Evolutionary conservation across 306 rosid species (phyloP).

Genomic region (Carpinus viminea): DNA sequence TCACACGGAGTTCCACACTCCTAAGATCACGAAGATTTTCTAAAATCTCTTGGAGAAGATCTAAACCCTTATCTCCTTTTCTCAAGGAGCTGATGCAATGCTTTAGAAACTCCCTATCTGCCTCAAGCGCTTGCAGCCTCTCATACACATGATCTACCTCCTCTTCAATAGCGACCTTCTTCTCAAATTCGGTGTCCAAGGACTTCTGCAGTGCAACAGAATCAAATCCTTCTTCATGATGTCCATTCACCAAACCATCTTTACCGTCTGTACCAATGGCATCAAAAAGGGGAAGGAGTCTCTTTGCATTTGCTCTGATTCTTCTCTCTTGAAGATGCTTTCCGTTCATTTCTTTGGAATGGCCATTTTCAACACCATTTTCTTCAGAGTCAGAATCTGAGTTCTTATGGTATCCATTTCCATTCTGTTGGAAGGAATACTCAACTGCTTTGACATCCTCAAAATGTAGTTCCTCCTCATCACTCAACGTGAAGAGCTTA

Average conservation of each 20-base stretch:
- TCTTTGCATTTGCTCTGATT: slow-evolving; percentile 49
- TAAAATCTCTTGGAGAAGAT: slow-evolving; percentile 87
- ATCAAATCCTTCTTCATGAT: slow-evolving; percentile 47
- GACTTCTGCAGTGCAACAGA: slow-evolving; percentile 32
- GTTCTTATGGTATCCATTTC: slow-evolving; percentile 65
- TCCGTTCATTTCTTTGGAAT: slow-evolving; percentile 59
- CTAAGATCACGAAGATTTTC: slow-evolving; percentile 95
- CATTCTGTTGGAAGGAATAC: slow-evolving; percentile 50
- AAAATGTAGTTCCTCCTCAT: slow-evolving; percentile 55
- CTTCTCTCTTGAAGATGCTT: slow-evolving; percentile 58
- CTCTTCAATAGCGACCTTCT: slow-evolving; percentile 50
- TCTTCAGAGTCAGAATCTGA: slow-evolving; percentile 33
- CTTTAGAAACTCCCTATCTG: slow-evolving; percentile 91
- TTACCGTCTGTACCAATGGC: slow-evolving; percentile 56
- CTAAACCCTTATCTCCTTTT: slow-evolving; percentile 87
- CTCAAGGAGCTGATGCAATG: slow-evolving; percentile 83
- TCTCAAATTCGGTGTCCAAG: slow-evolving; percentile 39
- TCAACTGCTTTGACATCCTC: slow-evolving; percentile 44
- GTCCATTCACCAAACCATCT: slow-evolving; percentile 56
- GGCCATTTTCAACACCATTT: slow-evolving; percentile 68
- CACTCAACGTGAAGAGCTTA: slow-evolving; percentile 69
- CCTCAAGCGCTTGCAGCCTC: slow-evolving; percentile 86
- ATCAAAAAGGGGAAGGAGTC: slow-evolving; percentile 77
- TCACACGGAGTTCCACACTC: slow-evolving; percentile 68
- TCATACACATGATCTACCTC: slow-evolving; percentile 81